These are phyloP conservation scores for Corniculantispora saksenae DNA, from an alignment of 2,329 filamentous ascomycete species.

Conservation along the genomic window DNA sequence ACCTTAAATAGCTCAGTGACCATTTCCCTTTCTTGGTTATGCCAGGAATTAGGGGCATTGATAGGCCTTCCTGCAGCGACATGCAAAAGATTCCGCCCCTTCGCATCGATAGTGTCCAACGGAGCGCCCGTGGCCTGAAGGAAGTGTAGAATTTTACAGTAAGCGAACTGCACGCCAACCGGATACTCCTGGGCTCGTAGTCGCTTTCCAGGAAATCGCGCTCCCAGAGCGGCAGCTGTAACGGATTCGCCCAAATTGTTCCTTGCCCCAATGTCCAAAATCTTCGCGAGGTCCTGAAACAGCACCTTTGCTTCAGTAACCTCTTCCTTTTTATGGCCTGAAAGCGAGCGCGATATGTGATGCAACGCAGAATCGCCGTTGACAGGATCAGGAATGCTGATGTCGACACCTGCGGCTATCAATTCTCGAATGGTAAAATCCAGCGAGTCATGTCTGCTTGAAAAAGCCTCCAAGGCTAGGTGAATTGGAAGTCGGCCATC, in stretches of 20 bases:
- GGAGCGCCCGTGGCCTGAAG: slow-evolving; percentile 20
- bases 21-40: not conserved
- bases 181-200: too few relatives aligned
- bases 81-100: slow-evolving; percentile 27
- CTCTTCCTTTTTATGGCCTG: not conserved
- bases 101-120: slow-evolving; percentile 20
- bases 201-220: not conserved
- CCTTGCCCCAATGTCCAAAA: not conserved
- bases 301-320: not conserved
- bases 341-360: not conserved
- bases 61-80: slow-evolving; percentile 16
- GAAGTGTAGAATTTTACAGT: not conserved
- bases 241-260: slow-evolving; percentile 5
- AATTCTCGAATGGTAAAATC: slow-evolving; percentile 18
- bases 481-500: not conserved
- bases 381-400: slow-evolving; percentile 13
- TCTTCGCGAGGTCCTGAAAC: slow-evolving; percentile 9
- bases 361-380: slow-evolving; percentile 19
- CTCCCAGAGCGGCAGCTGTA: not conserved
- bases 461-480: not conserved
- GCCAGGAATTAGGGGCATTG: not conserved
- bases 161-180: not conserved
- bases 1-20: slow-evolving; percentile 19
- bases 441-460: not conserved
- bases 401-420: slow-evolving; percentile 22